Conservation (phyloP, 352 stramenopile genomes). For the Aphanomyces cochlioides region DNA sequence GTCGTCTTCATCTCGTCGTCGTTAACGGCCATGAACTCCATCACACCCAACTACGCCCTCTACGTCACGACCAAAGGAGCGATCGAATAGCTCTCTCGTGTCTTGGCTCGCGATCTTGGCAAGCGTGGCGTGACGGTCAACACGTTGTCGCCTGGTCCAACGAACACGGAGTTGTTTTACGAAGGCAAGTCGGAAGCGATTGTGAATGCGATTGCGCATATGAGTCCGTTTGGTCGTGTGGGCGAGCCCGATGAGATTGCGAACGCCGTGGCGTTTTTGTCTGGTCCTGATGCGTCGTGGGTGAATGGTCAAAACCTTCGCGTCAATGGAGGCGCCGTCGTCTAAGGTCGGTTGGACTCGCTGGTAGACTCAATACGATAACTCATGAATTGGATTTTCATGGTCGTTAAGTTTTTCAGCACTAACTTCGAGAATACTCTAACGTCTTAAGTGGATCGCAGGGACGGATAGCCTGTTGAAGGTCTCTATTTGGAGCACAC, state of each 20-base stretch:
- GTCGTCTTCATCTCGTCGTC: conserved; percentile 19
- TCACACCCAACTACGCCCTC: conserved; percentile 24
- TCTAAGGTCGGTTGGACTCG: conserved; percentile 2
- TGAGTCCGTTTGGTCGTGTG: conserved; percentile 12
- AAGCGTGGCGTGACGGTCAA: conserved; percentile 21
- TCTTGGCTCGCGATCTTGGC: conserved; percentile 16
- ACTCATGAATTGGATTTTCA: too few species aligned
- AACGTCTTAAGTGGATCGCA: too few species aligned
- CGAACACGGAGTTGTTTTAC: conserved; percentile 23
- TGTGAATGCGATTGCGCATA: conserved; percentile 3
- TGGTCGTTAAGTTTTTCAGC: too few species aligned
- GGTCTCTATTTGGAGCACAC: conserved; percentile 40
- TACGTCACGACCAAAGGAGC: conserved; percentile 26
- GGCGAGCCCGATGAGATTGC: conserved; percentile 28
- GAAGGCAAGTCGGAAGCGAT: conserved; percentile 22
- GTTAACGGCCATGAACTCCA: conserved; percentile 7
- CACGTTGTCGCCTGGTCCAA: conserved; percentile 21
- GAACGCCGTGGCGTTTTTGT: conserved; percentile 24
- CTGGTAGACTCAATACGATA: too few species aligned
- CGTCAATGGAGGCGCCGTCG: conserved; percentile 20
- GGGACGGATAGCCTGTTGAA: too few species aligned
- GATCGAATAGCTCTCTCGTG: conserved; percentile 22
- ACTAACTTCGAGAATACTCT: too few species aligned
- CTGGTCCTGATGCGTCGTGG: conserved; percentile 23
- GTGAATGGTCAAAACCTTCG: conserved; percentile 27